Percentiles rank a stretch among this genome's conserved stretches.
Conservation (phyloP, 306 rosid species). For the Vigna unguiculata region DNA sequence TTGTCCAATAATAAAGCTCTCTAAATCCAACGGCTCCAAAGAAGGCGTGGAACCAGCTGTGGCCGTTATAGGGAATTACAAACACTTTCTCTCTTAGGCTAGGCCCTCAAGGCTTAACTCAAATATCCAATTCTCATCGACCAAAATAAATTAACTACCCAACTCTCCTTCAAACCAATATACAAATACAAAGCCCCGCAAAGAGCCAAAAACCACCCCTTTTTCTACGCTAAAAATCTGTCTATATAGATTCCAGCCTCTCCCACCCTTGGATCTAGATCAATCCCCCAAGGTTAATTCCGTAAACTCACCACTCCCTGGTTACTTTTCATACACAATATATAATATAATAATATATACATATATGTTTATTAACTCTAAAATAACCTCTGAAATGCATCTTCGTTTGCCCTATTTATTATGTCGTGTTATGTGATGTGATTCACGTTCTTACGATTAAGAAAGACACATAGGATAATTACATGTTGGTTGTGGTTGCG, state of each 20-base stretch:
- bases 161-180: slow-evolving; percentile 45
- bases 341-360: not conserved
- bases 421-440: slow-evolving; percentile 28
- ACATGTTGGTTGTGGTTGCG: slow-evolving; percentile 24
- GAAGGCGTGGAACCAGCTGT: slow-evolving; percentile 48
- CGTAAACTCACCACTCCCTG: slow-evolving; percentile 55
- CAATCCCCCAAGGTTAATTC: slow-evolving; percentile 65
- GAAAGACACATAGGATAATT: slow-evolving; percentile 30
- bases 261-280: slow-evolving; percentile 47
- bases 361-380: not conserved
- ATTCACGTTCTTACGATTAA: slow-evolving; percentile 34
- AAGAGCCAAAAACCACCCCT: slow-evolving; percentile 53
- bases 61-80: slow-evolving; percentile 38
- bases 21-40: slow-evolving; percentile 66
- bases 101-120: not conserved
- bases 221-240: slow-evolving; percentile 53
- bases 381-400: slow-evolving; percentile 22
- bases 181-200: slow-evolving; percentile 32
- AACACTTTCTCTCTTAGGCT: not conserved
- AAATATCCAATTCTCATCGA: slow-evolving; percentile 40
- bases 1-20: slow-evolving; percentile 39
- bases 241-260: slow-evolving; percentile 42
- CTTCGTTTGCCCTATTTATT: slow-evolving; percentile 37
- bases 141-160: slow-evolving; percentile 48
- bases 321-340: slow-evolving; percentile 17